Evolutionary conservation across 176 grass and related monocot species (phyloP), one percentile per base, ranked within the genome.

Genomic region (Hyparrhenia diplandra): DNA sequence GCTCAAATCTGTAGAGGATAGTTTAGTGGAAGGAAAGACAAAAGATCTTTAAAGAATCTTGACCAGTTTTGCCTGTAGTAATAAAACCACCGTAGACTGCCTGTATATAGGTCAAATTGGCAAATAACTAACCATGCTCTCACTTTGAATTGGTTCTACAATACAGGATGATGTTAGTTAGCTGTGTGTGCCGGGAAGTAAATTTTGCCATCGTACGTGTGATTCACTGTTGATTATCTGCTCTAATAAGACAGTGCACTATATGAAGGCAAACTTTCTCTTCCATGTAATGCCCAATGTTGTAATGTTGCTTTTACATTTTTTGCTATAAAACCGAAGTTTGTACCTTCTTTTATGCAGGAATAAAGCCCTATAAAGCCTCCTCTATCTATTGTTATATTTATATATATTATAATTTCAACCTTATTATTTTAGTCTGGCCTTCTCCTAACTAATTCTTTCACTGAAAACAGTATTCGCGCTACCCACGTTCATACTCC

Each of bases 101-200:
- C 1, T 23, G 14, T 36, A 8, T 23, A 8, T 12, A 31, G 23
- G 54, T 79, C 77, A 78, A 77, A 64, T 29, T 64, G 51, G 17
- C 24, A 17, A 62, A 69, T 64, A 7, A 23, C 23, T n/a, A 62
- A 76, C 13, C 0, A 13, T 60, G 13, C 16, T 37, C 2, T 18
- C 54, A 36, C 31, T 32, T 83, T 83, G 80, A 84, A 74, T 71
- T 76, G 66, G 82, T 74, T 71, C 24, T 14, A 20, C 21, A 36
- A 51, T 20, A 36, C 14, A 75, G 42, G 43, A 21, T 51, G 8
- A 13, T 31, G 42, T 31, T 10, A 31, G 17, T 10, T 47, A 18
- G 46, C 1, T 17, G 14, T 72, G n/a, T n/a, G n/a, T n/a, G 24
- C 43, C 3, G 35, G 23, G 67, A 69, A 14, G 37, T 14, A 8